Evolutionary conservation across 495 filamentous ascomycete species (phyloP).

Genomic region (Elasticomyces elasticus): DNA sequence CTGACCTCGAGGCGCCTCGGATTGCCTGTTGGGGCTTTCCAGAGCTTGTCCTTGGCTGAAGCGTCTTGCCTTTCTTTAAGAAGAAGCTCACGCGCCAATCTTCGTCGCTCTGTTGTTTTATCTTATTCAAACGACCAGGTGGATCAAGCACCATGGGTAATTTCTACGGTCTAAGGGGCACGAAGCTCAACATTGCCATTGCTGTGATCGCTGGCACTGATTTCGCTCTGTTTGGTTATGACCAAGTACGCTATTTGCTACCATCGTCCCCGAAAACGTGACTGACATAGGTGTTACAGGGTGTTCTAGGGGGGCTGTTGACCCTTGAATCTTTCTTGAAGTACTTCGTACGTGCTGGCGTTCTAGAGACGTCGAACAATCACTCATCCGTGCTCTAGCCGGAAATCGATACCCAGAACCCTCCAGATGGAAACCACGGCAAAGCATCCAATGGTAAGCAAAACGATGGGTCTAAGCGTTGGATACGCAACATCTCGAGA

Average conservation of each 20-base stretch:
- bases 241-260: slow-evolving; percentile 1
- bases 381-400: slow-evolving; percentile 5
- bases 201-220: slow-evolving; percentile 60
- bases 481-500: no score
- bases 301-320: slow-evolving; percentile 30
- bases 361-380: background rate
- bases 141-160: slow-evolving; percentile 14
- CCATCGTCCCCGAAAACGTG: no score
- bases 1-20: background rate
- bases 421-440: slow-evolving; percentile 20
- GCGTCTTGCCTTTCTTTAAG: background rate
- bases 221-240: slow-evolving; percentile 40
- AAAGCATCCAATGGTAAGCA: slow-evolving; percentile 28
- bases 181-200: slow-evolving; percentile 56
- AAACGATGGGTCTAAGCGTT: no score
- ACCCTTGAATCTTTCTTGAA: slow-evolving; percentile 26
- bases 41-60: background rate
- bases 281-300: slow-evolving; percentile 11
- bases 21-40: background rate
- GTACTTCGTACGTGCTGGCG: slow-evolving; percentile 12
- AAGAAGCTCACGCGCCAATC: background rate
- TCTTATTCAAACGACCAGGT: background rate
- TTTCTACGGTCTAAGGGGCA: slow-evolving; percentile 55
- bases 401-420: slow-evolving; percentile 24
- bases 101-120: background rate